phyloP scores from a whole-genome alignment of 2,329 filamentous ascomycete genomes.

The Penicillium sp. region DNA sequence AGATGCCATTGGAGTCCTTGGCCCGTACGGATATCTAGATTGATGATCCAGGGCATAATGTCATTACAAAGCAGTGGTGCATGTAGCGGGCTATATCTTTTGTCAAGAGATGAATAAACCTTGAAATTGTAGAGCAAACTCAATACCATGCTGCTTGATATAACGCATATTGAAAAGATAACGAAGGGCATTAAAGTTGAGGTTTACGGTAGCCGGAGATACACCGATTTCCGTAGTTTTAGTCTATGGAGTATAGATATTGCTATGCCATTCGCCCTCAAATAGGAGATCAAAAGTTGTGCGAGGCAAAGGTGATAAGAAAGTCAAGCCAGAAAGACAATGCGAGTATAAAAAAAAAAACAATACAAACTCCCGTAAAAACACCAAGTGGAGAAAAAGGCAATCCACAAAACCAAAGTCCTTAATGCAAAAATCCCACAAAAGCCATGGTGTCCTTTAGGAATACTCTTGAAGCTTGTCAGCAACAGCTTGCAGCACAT shows the following conservation, averaged over 20 bases:
- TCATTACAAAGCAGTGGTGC: slow-evolving; percentile 34
- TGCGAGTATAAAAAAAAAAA: neutral
- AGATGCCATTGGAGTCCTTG: neutral
- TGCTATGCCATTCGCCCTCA: slow-evolving; percentile 8
- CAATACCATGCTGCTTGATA: neutral
- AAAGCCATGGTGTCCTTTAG: neutral
- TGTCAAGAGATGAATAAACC: neutral
- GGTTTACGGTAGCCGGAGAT: neutral
- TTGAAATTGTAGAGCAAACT: no score
- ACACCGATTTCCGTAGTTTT: neutral
- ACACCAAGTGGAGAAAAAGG: neutral
- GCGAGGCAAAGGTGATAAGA: neutral
- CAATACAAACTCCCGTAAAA: neutral
- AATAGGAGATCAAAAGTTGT: slow-evolving; percentile 2
- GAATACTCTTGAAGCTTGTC: slow-evolving; percentile 51
- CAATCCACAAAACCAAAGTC: neutral
- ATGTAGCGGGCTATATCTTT: neutral
- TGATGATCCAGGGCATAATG: slow-evolving; percentile 15
- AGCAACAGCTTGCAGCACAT: slow-evolving; percentile 59
- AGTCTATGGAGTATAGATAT: neutral
- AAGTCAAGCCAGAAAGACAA: neutral
- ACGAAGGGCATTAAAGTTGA: neutral
- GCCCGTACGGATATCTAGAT: neutral
- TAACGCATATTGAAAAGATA: neutral
- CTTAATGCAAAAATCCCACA: neutral